Base-by-base conservation (phyloP, 2,329 filamentous ascomycete species). In the Colletotrichum limetticola region DNA sequence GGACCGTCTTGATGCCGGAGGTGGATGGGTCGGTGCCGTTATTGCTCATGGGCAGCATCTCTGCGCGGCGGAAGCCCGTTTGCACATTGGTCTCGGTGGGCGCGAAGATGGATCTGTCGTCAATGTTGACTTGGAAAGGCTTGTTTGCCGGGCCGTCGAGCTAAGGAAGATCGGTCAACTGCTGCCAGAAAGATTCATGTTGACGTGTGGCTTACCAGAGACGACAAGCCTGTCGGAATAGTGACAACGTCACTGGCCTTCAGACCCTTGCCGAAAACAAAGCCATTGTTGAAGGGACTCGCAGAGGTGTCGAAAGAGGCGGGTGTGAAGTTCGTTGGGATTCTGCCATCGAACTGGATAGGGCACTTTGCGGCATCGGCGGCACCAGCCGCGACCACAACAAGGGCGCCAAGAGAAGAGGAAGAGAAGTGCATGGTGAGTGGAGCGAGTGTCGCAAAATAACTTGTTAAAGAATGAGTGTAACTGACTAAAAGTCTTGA, bases 21-120 rank as follows among this genome's bases (percentile, higher is more conserved):
- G 85, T 88, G n/a, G 86, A 88, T 11, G 81, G 75, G 63, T 90
- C 89, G 46, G 86, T 85, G 65, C 88, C 83, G 19, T 80, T 82
- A 82, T 88, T 86, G 82, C 85, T 82, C 74, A 83, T 79, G 6
- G 86, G 83, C 64, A 89, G 84, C 65, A 91, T 84, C 69, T 90
- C 90, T 0, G 88, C 88, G 72, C 90, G 88, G 46, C 90, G 86
- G 82, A 92, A 92, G 19, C 90, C 90, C 1, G 81, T 82, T 78
- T 92, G 90, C 61, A 85, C 78, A 76, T 87, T 86, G 75, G 83
- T 78, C 12, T 82, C 76, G 75, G 81, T 83, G 26, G 85, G 85
- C 16, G 83, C 82, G 80, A 92, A 92, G 79, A 92, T 91, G 75
- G 88, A 90, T 66, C 85, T 76, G 78, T 91, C 89, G 70, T 79